A percentile compares a stretch with the other conserved stretches of the same genome.
Evolutionary conservation across 2,329 filamentous ascomycete species (phyloP).

Genomic region (Allantophomopsis cytisporea): DNA sequence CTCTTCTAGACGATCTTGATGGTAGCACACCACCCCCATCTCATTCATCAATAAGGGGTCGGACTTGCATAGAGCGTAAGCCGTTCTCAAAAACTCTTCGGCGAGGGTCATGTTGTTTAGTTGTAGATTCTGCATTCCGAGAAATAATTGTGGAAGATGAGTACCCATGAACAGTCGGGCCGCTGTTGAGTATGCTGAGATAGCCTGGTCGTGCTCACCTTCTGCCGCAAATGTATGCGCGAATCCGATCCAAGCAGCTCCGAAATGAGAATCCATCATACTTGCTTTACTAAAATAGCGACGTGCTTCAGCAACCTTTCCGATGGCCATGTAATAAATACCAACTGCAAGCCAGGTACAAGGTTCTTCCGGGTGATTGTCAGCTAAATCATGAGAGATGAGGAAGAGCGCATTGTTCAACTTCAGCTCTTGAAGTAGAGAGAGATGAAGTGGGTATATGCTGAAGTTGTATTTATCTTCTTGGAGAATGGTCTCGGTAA

Average conservation of each 20-base stretch:
- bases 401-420: slow-evolving; percentile 84
- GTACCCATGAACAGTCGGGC: slow-evolving; percentile 93
- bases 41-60: slow-evolving; percentile 92
- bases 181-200: slow-evolving; percentile 92
- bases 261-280: slow-evolving; percentile 95
- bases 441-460: slow-evolving; percentile 82
- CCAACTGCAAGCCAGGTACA: slow-evolving; percentile 91
- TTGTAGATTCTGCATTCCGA: slow-evolving; percentile 97
- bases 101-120: slow-evolving; percentile 90
- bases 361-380: slow-evolving; percentile 81
- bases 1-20: slow-evolving; percentile 66
- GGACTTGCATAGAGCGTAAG: slow-evolving; percentile 67
- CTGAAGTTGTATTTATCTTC: slow-evolving; percentile 81
- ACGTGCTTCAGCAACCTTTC: slow-evolving; percentile 82
- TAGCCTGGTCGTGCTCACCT: slow-evolving; percentile 95
- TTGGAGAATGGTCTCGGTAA: slow-evolving; percentile 73
- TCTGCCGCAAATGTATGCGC: slow-evolving; percentile 96
- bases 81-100: slow-evolving; percentile 85
- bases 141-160: slow-evolving; percentile 85
- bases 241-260: slow-evolving; percentile 96
- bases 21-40: slow-evolving; percentile 90
- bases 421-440: slow-evolving; percentile 77
- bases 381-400: slow-evolving; percentile 82
- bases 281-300: slow-evolving; percentile 96
- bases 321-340: slow-evolving; percentile 83